These are phyloP conservation scores for Penicillium sp. DNA, from an alignment of 2,329 filamentous ascomycete species.

Conservation along the genomic window DNA sequence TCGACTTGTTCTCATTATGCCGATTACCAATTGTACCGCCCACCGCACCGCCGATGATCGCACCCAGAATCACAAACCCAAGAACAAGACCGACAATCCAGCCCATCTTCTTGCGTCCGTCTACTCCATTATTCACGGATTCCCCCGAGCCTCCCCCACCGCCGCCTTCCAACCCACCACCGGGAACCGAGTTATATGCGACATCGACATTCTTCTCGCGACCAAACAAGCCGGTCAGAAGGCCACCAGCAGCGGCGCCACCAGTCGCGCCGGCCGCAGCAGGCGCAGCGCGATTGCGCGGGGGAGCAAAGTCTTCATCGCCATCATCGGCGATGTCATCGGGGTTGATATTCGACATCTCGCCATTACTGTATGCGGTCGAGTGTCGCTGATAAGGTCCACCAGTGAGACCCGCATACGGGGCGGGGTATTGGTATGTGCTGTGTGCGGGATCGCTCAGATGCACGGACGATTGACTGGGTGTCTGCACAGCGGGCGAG, in stretches of 20 bases:
- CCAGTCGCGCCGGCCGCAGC: slow-evolving; percentile 42
- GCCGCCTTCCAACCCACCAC: slow-evolving; percentile 29
- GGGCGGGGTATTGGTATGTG: slow-evolving; percentile 39
- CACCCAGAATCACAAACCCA: slow-evolving; percentile 65
- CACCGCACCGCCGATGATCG: slow-evolving; percentile 70
- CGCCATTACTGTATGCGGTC: slow-evolving; percentile 46
- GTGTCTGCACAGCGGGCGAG: slow-evolving; percentile 35
- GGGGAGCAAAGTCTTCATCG: slow-evolving; percentile 72
- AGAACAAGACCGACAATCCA: slow-evolving; percentile 69
- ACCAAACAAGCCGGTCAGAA: slow-evolving; percentile 48
- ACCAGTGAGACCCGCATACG: slow-evolving; percentile 48
- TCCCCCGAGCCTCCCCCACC: slow-evolving; percentile 67
- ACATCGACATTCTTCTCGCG: slow-evolving; percentile 45
- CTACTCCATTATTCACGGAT: slow-evolving; percentile 60
- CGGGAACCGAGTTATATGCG: slow-evolving; percentile 58
- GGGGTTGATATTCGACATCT: slow-evolving; percentile 63
- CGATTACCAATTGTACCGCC: slow-evolving; percentile 67
- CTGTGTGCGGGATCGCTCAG: slow-evolving; percentile 40
- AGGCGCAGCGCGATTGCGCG: slow-evolving; percentile 23
- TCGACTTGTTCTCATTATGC: slow-evolving; percentile 42
- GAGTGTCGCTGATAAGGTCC: slow-evolving; percentile 67
- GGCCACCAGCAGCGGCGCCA: slow-evolving; percentile 44
- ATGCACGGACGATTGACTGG: slow-evolving; percentile 34
- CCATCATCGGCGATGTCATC: slow-evolving; percentile 82
- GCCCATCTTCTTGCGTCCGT: slow-evolving; percentile 64